phyloP scores from a whole-genome alignment of 2,329 filamentous ascomycete species.

The Fusarium sp. region DNA sequence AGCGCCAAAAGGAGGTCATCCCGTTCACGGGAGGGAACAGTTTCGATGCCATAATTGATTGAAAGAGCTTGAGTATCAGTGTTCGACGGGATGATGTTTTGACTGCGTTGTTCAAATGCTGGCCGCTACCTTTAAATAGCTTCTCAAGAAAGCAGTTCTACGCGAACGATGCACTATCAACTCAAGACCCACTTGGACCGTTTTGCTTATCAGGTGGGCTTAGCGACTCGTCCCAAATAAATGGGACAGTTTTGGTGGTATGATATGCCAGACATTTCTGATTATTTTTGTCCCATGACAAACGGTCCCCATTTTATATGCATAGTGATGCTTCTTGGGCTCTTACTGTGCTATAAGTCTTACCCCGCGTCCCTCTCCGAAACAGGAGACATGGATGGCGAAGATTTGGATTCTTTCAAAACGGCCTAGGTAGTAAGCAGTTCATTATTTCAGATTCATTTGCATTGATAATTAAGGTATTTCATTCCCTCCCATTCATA shows the following conservation, averaged over 20 bases:
- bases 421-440: no score
- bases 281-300: no score
- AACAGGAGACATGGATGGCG: no score
- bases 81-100: background rate
- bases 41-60: background rate
- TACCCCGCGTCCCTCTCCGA: no score
- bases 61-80: background rate
- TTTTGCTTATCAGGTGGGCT: background rate
- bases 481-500: no score
- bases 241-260: background rate
- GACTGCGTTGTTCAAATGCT: background rate
- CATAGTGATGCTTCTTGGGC: no score
- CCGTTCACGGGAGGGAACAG: slow-evolving; percentile 12
- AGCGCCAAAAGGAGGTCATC: slow-evolving; percentile 35
- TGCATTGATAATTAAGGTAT: no score
- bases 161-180: background rate
- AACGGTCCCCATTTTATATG: no score
- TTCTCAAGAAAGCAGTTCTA: background rate
- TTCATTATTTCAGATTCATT: no score
- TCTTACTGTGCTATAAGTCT: no score
- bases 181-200: background rate
- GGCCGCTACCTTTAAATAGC: background rate
- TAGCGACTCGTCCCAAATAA: background rate
- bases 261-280: no score
- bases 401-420: no score